A percentile compares a stretch with the other conserved stretches of the same genome.
These are phyloP conservation scores for Paramecium sexaurelia DNA, from an alignment of 73 alveolate genomes.

Conservation along the genomic window DNA sequence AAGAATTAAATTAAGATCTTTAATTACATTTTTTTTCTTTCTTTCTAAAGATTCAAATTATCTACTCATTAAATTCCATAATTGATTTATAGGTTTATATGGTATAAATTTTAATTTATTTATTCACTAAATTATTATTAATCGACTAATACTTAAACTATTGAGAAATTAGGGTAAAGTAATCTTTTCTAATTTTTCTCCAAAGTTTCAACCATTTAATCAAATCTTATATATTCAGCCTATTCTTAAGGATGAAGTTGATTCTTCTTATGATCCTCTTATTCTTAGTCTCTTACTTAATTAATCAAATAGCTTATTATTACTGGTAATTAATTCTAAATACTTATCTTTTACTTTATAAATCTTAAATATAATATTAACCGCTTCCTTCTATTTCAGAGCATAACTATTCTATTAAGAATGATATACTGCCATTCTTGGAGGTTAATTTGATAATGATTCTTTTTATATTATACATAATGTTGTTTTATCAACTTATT, in stretches of 20 bases:
- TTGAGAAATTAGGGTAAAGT: too few species aligned
- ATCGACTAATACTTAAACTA: too few species aligned
- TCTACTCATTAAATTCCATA: too few species aligned
- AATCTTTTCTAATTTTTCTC: too few species aligned
- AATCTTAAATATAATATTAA: neutral
- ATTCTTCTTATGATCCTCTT: neutral
- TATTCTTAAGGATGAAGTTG: neutral
- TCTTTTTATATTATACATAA: neutral
- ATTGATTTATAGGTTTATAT: too few species aligned
- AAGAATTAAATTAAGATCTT: too few species aligned
- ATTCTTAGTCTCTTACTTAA: neutral
- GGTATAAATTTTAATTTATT: too few species aligned
- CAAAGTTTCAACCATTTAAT: neutral
- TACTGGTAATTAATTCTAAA: neutral
- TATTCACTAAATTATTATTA: too few species aligned
- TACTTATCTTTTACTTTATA: neutral
- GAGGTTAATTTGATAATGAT: neutral
- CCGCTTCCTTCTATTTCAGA: neutral
- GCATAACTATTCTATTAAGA: neutral
- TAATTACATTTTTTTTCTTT: too few species aligned
- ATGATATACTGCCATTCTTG: neutral
- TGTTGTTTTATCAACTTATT: neutral
- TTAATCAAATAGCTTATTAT: neutral
- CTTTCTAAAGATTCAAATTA: too few species aligned
- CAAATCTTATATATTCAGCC: neutral